These are phyloP conservation scores for Fusarium albidum DNA, from an alignment of 2,329 filamentous ascomycete species.

Conservation along the genomic window DNA sequence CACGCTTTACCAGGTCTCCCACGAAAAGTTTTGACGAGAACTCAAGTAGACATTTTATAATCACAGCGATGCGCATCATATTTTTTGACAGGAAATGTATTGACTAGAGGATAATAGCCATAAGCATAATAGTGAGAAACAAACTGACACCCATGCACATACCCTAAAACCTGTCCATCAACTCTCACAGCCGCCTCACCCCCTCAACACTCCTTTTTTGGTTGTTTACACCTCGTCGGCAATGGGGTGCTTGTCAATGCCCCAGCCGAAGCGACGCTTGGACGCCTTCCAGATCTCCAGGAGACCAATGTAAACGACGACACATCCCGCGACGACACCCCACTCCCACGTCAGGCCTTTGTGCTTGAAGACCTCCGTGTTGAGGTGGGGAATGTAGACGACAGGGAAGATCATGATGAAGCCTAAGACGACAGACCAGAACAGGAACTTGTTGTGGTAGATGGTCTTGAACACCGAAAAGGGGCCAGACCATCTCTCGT, in stretches of 20 bases:
- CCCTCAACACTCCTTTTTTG: neutral
- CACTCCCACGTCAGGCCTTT: constrained; percentile 75
- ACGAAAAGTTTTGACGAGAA: constrained; percentile 27
- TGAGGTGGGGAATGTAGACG: constrained; percentile 73
- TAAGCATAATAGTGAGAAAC: constrained; percentile 38
- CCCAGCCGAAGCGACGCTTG: constrained; percentile 61
- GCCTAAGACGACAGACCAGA: constrained; percentile 68
- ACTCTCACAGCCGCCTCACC: constrained; percentile 8
- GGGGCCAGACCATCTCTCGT: constrained; percentile 58
- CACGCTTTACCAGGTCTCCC: constrained; percentile 15
- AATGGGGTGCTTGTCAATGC: constrained; percentile 39
- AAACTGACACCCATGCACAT: constrained; percentile 38
- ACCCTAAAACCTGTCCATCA: constrained; percentile 44
- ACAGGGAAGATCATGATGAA: constrained; percentile 69
- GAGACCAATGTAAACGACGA: constrained; percentile 67
- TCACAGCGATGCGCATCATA: constrained; percentile 27
- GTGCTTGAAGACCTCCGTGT: constrained; percentile 74
- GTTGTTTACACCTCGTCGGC: constrained; percentile 30
- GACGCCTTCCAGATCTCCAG: constrained; percentile 75
- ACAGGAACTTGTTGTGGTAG: constrained; percentile 73
- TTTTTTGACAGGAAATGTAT: constrained; percentile 41
- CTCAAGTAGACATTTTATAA: constrained; percentile 31
- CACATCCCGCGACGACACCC: constrained; percentile 69
- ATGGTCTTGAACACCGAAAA: constrained; percentile 66
- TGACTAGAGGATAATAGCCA: constrained; percentile 42